Conservation (phyloP, 257 asterid species). For the Mentha longifolia region DNA sequence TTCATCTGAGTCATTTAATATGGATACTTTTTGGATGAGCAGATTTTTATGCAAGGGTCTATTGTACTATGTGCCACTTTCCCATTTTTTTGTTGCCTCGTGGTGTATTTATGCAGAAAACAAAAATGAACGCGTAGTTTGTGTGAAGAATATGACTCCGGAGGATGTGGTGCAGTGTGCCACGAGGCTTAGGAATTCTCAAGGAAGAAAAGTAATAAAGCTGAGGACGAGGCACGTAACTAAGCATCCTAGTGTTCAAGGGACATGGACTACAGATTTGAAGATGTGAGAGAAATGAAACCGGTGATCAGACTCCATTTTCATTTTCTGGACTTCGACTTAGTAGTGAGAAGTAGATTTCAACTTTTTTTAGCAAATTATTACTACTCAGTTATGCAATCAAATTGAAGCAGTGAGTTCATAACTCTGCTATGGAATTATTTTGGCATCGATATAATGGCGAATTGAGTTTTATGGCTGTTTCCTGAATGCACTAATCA, state of each 20-base stretch:
- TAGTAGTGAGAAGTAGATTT: constrained; percentile 10
- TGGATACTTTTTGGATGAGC: no score
- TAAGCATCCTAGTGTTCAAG: constrained; percentile 82
- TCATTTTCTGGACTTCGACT: constrained; percentile 19
- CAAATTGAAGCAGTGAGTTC: neutral
- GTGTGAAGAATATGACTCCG: constrained; percentile 68
- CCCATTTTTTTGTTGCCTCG: no score
- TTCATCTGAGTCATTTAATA: no score
- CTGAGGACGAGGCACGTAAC: constrained; percentile 76
- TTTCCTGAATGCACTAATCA: no score
- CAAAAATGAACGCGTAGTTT: constrained; percentile 83
- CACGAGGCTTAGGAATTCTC: constrained; percentile 73
- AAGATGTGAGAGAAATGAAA: constrained; percentile 33
- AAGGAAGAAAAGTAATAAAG: constrained; percentile 87
- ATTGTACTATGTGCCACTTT: no score
- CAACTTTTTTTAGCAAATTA: neutral
- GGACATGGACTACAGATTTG: constrained; percentile 82
- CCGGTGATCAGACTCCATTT: constrained; percentile 14
- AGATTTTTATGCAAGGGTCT: no score
- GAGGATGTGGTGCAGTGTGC: constrained; percentile 71
- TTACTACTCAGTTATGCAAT: neutral
- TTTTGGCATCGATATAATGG: neutral
- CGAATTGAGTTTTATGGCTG: neutral
- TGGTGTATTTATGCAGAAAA: constrained; percentile 52
- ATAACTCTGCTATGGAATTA: neutral